phyloP scores from a whole-genome alignment of 495 filamentous ascomycete species.

The Penicillium manginii region DNA sequence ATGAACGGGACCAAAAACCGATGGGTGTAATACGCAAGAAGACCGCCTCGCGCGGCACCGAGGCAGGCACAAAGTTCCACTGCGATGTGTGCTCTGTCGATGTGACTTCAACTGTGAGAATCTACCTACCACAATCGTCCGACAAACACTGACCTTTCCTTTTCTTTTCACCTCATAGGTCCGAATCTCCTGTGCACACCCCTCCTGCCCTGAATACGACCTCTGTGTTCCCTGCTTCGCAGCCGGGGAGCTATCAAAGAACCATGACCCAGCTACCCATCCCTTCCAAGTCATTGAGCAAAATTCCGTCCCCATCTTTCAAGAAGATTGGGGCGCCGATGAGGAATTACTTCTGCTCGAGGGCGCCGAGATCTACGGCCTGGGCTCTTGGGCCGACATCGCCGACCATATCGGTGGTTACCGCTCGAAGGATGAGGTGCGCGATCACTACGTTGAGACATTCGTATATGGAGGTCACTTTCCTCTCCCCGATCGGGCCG shows the following conservation, averaged over 20 bases:
- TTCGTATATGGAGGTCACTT: constrained; percentile 84
- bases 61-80: constrained; percentile 91
- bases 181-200: constrained; percentile 87
- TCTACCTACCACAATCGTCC: not conserved
- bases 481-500: constrained; percentile 81
- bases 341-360: constrained; percentile 92
- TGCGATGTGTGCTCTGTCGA: constrained; percentile 96
- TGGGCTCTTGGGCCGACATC: constrained; percentile 97
- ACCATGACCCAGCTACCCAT: constrained; percentile 84
- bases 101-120: constrained; percentile 89
- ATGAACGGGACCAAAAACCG: constrained; percentile 44
- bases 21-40: constrained; percentile 99
- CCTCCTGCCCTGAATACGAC: constrained; percentile 88
- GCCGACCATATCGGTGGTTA: constrained; percentile 97
- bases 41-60: constrained; percentile 82
- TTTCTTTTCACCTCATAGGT: constrained; percentile 61
- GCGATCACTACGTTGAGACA: constrained; percentile 87
- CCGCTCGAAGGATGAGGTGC: constrained; percentile 90
- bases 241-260: constrained; percentile 71
- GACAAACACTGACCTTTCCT: not conserved
- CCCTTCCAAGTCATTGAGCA: constrained; percentile 94
- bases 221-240: constrained; percentile 96
- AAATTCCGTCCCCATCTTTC: constrained; percentile 95
- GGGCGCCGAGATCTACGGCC: constrained; percentile 94
- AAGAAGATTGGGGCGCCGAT: constrained; percentile 94